These are phyloP conservation scores for Globisporangium sylvaticum DNA, from an alignment of 352 stramenopile genomes.

Conservation along the genomic window DNA sequence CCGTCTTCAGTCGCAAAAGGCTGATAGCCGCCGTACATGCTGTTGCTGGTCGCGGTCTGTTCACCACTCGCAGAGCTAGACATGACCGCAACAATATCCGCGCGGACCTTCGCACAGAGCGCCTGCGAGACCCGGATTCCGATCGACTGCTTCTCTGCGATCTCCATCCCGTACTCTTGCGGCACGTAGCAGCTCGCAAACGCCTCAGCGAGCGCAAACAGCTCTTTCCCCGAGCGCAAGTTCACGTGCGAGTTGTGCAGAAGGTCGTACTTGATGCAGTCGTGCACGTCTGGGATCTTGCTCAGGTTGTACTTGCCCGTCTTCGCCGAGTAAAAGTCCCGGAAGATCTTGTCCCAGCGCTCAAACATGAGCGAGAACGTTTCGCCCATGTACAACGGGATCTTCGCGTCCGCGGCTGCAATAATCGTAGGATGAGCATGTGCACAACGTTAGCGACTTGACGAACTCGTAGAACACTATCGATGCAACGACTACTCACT, in stretches of 20 bases:
- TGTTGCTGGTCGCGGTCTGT: constrained; percentile 25
- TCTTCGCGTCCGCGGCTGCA: constrained; percentile 82
- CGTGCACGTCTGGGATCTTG: constrained; percentile 97
- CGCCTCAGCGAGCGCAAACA: constrained; percentile 92
- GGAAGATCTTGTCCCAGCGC: constrained; percentile 92
- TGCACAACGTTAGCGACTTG: not conserved
- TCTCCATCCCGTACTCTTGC: constrained; percentile 93
- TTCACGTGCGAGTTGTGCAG: constrained; percentile 95
- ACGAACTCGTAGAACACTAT: not conserved
- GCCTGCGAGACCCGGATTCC: constrained; percentile 95
- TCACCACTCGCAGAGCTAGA: constrained; percentile 41
- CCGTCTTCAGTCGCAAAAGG: constrained; percentile 27
- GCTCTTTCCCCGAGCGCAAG: constrained; percentile 85
- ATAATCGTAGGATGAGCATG: constrained; percentile 19
- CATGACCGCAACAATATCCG: constrained; percentile 84
- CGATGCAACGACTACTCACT: constrained; percentile 26
- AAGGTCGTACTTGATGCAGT: constrained; percentile 98
- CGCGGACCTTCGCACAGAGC: constrained; percentile 98
- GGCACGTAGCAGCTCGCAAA: constrained; percentile 97
- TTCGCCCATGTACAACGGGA: constrained; percentile 93
- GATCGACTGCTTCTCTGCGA: constrained; percentile 93
- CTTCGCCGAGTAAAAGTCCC: constrained; percentile 93
- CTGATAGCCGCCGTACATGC: constrained; percentile 29
- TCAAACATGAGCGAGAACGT: constrained; percentile 93
- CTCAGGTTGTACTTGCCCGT: constrained; percentile 92